Evolutionary conservation across 768 basidiomycete genomes (phyloP).

Genomic region (Multifurca ochricompacta): DNA sequence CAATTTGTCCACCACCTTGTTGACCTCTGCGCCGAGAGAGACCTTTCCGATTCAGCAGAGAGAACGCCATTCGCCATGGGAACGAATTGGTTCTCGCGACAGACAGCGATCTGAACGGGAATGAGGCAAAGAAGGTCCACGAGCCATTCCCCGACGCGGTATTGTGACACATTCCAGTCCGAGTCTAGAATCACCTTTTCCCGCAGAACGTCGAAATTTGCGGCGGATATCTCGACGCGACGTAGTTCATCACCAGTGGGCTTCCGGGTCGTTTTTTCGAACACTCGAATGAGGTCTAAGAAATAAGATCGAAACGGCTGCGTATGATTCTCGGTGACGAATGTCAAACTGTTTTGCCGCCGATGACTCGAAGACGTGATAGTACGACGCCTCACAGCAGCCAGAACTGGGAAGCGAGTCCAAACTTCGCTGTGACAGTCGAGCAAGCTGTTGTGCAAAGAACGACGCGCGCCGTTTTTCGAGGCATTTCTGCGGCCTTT

Average conservation of each 20-base stretch:
- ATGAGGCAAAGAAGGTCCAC: slow-evolving; percentile 54
- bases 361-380: slow-evolving; percentile 22
- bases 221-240: slow-evolving; percentile 30
- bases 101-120: slow-evolving; percentile 55
- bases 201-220: slow-evolving; percentile 26
- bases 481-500: slow-evolving; percentile 27
- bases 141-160: slow-evolving; percentile 52
- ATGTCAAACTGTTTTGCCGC: slow-evolving; percentile 31
- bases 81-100: slow-evolving; percentile 20
- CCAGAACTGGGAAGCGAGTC: slow-evolving; percentile 10
- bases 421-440: slow-evolving; percentile 12
- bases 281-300: slow-evolving; percentile 34
- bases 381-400: slow-evolving; percentile 13
- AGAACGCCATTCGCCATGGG: slow-evolving; percentile 3
- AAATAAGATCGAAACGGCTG: slow-evolving; percentile 37
- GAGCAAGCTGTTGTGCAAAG: slow-evolving; percentile 33
- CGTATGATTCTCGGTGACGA: slow-evolving; percentile 35
- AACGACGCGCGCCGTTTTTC: slow-evolving; percentile 15
- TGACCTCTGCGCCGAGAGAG: slow-evolving; percentile 54
- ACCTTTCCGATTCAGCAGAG: slow-evolving; percentile 34
- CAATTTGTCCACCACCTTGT: slow-evolving; percentile 45
- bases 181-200: background rate
- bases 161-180: slow-evolving; percentile 29
- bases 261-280: slow-evolving; percentile 44
- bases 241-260: slow-evolving; percentile 41